Evolutionary conservation across 2,329 filamentous ascomycete genomes (phyloP).

Genomic region (Cercospora janseana): DNA sequence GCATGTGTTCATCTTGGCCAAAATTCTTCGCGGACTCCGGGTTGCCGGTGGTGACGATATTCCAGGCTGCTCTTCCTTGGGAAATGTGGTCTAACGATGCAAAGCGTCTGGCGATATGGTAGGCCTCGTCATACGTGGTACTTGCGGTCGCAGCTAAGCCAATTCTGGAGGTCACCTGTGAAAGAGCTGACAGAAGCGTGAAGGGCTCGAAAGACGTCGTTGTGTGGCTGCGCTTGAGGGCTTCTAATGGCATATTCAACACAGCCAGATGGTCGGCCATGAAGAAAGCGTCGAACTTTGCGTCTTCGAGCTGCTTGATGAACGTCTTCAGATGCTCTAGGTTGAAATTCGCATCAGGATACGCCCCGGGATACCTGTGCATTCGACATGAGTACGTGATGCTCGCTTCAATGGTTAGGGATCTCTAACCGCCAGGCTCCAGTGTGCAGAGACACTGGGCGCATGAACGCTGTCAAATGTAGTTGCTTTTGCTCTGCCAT

Average conservation of each 20-base stretch:
- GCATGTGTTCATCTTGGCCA: slow-evolving; percentile 46
- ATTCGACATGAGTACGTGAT: neutral
- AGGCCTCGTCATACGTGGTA: slow-evolving; percentile 42
- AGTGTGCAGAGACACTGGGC: slow-evolving; percentile 55
- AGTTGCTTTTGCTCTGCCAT: slow-evolving; percentile 38
- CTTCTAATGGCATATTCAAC: slow-evolving; percentile 50
- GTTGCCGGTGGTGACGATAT: slow-evolving; percentile 52
- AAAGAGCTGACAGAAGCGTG: slow-evolving; percentile 45
- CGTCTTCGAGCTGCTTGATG: slow-evolving; percentile 51
- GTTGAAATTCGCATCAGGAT: slow-evolving; percentile 59
- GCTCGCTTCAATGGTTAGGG: neutral
- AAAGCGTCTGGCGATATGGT: slow-evolving; percentile 39
- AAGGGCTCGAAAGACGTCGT: slow-evolving; percentile 56
- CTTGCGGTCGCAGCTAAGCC: slow-evolving; percentile 40
- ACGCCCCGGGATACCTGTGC: slow-evolving; percentile 51
- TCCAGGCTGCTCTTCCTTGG: slow-evolving; percentile 45
- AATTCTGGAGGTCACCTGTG: slow-evolving; percentile 46
- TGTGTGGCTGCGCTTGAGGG: slow-evolving; percentile 57
- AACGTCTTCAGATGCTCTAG: slow-evolving; percentile 53
- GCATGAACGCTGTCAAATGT: slow-evolving; percentile 49
- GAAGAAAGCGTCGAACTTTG: slow-evolving; percentile 54
- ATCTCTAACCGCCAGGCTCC: slow-evolving; percentile 36
- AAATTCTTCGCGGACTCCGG: slow-evolving; percentile 50
- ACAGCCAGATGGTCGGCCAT: slow-evolving; percentile 49
- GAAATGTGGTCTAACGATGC: slow-evolving; percentile 42